These are phyloP conservation scores for Oryza nivara DNA, from an alignment of 176 grass and related monocot species.

Conservation along the genomic window DNA sequence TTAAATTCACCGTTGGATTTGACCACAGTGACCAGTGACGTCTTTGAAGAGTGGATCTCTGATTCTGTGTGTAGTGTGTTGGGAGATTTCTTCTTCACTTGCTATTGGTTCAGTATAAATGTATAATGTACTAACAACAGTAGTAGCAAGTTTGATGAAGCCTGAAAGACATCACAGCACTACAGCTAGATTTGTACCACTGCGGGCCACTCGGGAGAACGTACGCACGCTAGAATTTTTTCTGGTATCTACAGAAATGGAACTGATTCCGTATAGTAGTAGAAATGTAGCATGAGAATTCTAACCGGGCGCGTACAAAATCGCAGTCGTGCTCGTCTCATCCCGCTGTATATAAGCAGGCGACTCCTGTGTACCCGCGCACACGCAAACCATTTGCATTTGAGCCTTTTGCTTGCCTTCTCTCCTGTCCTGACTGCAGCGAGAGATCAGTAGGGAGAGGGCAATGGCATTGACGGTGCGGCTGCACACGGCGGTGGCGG, in stretches of 20 bases:
- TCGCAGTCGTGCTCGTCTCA: not conserved
- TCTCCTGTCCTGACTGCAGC: not conserved
- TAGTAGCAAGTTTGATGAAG: not conserved
- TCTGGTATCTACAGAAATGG: not conserved
- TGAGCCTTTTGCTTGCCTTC: not conserved
- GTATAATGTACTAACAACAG: no score
- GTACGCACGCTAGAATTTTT: not conserved
- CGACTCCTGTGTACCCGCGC: not conserved
- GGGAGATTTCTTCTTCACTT: no score
- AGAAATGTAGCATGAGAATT: not conserved
- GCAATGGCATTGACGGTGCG: conserved; percentile 44
- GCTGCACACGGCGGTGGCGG: not conserved
- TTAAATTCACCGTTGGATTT: not conserved
- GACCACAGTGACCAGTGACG: not conserved
- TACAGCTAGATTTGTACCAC: not conserved
- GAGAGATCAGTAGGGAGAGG: not conserved
- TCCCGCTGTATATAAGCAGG: conserved; percentile 2
- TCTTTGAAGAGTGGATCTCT: no score
- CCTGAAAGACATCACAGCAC: not conserved
- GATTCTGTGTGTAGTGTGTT: no score
- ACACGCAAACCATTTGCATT: not conserved
- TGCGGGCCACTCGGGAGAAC: not conserved
- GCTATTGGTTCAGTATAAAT: no score
- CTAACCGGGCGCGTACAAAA: not conserved
- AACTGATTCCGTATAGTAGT: not conserved